Evolutionary conservation across 805 yeast species (phyloP), one percentile per base, ranked within the genome.

Genomic region (Kluyveromyces nonfermentans): DNA sequence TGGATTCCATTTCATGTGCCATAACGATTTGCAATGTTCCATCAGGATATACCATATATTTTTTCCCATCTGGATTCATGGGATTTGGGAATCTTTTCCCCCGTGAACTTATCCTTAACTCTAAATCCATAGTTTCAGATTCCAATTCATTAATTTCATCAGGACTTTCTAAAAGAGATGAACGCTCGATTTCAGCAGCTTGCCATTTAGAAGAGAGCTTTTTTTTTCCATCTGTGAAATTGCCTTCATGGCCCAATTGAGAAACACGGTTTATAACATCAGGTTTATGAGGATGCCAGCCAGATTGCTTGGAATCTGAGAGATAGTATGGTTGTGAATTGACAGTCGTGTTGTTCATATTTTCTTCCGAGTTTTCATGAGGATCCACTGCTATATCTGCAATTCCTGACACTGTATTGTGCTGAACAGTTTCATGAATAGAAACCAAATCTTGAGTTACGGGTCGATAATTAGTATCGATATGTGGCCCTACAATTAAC

Each of bases 61-160:
- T 35, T 21, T 46, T 46, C 16, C 49, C 49, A 7, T 40, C 34
- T 8, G 42, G 20, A 8, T 43, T 36, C 16, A 33, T 15, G 25
- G 49, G 49, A 7, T 46, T 44, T 15, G 37, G 43, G 34, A 42
- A 46, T 12, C n/a, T 16, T 32, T 46, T 40, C 10, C 49, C 49
- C 33, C 41, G 43, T 4, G 46, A 35, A 25, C 30, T 25, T 25
- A 25, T 25, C 30, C 9, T 25, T 25, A 25, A 14, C 12, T 25
- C 30, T 25, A 14, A 2, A 6, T 25, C 12, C 30, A 25, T 25
- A 14, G 9, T 14, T 6, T 25, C 30, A 25, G 30, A 25, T 10
- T 25, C 30, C 7, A 25, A 25, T 25, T 25, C 30, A 25, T 25
- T 25, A 25, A 10, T 25, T 10, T 25, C 30, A 25, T 10, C 12